Evolutionary conservation across 257 asterid species (phyloP), one percentile per base, ranked within the genome.

Genomic region (Craterostigma plantagineum): DNA sequence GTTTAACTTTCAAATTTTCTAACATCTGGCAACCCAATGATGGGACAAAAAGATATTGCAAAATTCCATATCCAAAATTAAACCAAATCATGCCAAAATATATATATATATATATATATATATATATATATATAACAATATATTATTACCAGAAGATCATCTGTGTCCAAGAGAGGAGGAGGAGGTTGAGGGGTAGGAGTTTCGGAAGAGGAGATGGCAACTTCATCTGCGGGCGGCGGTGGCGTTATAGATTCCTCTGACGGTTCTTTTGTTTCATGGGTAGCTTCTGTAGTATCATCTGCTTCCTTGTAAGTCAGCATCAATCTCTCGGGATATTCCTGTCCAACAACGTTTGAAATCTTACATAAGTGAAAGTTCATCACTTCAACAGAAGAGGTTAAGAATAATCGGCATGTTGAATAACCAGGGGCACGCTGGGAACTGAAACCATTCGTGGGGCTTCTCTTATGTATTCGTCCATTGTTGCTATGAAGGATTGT

Each of bases 291-390:
- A 2, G 2, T 6, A 23, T 23, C 30, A 23, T 83, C 96, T 55
- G 83, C 96, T 48, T 75, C 92, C 61, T 75, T 83, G 63, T 90
- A 90, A 10, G 99, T 90, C 68, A 83, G 69, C 86, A 76, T 71
- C 64, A 90, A 81, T 73, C 91, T 72, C 64, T 90, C 96, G 1
- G 96, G 99, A 49, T 79, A 77, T 50, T 90, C 94, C 99, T 90
- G 71, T 55, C 30, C 2, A 23, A 23, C 6, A 23, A 2, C 6
- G 30, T 23, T 23, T 23, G 6, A 23, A 2, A 9, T 7, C 10
- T 43, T 7, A 14, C 33, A 14, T 18, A 15, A 15, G 1, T 10
- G 23, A 1, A n/a, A 43, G n/a, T n/a, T n/a, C 48, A 2, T 7
- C 11, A 14, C 34, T 16, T 3, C 4, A 43, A 43, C 17, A 43